Evolutionary conservation across 2,329 filamentous ascomycete genomes (phyloP).

Genomic region (Didymosphaeria variabile): DNA sequence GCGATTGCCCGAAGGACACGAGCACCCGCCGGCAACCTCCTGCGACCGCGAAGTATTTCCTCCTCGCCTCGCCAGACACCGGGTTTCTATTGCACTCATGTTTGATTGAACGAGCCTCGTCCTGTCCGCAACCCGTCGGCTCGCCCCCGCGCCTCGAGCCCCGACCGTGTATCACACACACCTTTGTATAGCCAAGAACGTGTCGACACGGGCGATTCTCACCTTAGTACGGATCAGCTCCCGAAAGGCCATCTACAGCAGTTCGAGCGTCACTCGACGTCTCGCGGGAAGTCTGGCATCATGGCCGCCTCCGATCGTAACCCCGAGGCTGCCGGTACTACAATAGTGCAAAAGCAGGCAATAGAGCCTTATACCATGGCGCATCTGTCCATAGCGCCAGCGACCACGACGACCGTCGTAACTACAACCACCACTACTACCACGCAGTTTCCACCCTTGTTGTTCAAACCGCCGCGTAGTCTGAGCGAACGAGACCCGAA

Average conservation of each 20-base stretch:
- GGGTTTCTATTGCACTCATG: slow-evolving; percentile 17
- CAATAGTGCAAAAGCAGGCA: slow-evolving; percentile 34
- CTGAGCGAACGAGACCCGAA: slow-evolving; percentile 81
- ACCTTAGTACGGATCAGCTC: not conserved
- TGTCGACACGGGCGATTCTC: slow-evolving; percentile 17
- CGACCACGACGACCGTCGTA: slow-evolving; percentile 73
- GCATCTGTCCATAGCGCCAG: slow-evolving; percentile 69
- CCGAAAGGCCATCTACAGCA: not conserved
- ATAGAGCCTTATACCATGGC: slow-evolving; percentile 59
- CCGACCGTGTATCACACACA: slow-evolving; percentile 19
- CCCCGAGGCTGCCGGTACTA: slow-evolving; percentile 35
- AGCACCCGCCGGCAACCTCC: slow-evolving; percentile 10
- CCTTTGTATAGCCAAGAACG: slow-evolving; percentile 18
- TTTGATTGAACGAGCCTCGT: slow-evolving; percentile 18
- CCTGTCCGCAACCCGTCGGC: slow-evolving; percentile 27
- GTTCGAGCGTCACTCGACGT: slow-evolving; percentile 5
- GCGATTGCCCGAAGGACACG: slow-evolving; percentile 26
- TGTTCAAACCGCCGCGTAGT: slow-evolving; percentile 76
- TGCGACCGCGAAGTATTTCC: not conserved
- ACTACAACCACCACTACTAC: slow-evolving; percentile 93
- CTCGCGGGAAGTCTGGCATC: slow-evolving; percentile 19
- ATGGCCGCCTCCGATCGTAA: slow-evolving; percentile 43
- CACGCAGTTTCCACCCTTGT: slow-evolving; percentile 81
- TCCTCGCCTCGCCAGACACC: slow-evolving; percentile 4
- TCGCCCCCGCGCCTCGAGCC: slow-evolving; percentile 30